Conservation (phyloP, 805 yeast species). For the Wickerhamiella qilinensis region DNA sequence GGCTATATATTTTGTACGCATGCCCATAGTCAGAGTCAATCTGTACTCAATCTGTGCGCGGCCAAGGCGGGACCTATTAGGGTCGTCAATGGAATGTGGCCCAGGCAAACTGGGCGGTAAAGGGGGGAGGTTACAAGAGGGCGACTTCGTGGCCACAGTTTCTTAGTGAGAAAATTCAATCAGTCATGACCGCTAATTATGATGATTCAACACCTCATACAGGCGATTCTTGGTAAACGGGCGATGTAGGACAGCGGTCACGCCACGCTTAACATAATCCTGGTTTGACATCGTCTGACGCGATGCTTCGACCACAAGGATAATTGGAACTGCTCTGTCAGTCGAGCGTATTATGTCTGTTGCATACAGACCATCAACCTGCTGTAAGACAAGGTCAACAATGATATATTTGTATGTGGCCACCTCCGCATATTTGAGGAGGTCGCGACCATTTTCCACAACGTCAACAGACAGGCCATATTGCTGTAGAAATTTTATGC, state of each 20-base stretch:
- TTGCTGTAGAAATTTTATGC: constrained; percentile 65
- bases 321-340: constrained; percentile 74
- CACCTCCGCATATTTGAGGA: constrained; percentile 70
- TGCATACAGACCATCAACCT: constrained; percentile 59
- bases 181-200: not conserved
- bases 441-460: constrained; percentile 82
- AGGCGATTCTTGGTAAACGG: constrained; percentile 86
- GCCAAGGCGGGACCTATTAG: too few relatives aligned
- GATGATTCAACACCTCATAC: constrained; percentile 41
- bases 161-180: too few relatives aligned
- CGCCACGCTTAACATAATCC: constrained; percentile 65
- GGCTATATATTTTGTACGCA: too few relatives aligned
- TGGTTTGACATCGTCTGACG: constrained; percentile 5
- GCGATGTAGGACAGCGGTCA: constrained; percentile 83
- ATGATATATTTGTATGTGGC: constrained; percentile 34
- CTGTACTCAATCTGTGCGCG: too few relatives aligned
- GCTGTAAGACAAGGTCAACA: constrained; percentile 42
- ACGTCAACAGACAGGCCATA: constrained; percentile 89
- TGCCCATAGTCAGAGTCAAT: too few relatives aligned
- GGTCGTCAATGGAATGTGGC: too few relatives aligned
- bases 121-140: too few relatives aligned
- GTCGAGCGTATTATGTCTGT: constrained; percentile 76
- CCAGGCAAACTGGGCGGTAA: too few relatives aligned
- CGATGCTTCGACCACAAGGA: constrained; percentile 26
- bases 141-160: too few relatives aligned